Conservation (phyloP, 495 filamentous ascomycete species). For the Daldinia caldariorum region DNA sequence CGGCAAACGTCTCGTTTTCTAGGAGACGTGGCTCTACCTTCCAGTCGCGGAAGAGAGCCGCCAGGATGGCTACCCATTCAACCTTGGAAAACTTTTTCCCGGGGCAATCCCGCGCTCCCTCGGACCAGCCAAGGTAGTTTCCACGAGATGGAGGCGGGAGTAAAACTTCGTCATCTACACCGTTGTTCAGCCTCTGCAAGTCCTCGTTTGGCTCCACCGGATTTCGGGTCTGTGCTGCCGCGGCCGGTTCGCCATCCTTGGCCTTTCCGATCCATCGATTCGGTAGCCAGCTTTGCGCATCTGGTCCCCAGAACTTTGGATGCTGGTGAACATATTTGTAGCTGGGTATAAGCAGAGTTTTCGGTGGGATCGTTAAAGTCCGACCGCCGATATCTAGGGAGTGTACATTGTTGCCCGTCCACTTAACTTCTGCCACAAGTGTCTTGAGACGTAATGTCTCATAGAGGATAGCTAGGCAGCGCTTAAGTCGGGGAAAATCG, state of each 20-base stretch:
- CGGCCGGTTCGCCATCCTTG: too few species aligned
- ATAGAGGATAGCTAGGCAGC: conserved; percentile 59
- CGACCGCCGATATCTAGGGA: neutral
- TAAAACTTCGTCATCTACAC: neutral
- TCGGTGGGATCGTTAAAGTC: neutral
- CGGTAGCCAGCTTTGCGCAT: too few species aligned
- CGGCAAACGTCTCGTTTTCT: too few species aligned
- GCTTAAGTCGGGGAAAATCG: conserved; percentile 55
- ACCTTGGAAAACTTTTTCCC: neutral
- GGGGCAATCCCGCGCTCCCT: neutral
- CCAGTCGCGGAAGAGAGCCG: neutral
- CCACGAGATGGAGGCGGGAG: neutral
- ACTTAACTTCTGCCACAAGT: conserved; percentile 55
- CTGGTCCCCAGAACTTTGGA: too few species aligned
- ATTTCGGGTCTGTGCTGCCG: too few species aligned
- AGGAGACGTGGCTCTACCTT: too few species aligned
- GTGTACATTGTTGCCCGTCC: conserved; percentile 40
- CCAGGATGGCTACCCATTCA: neutral
- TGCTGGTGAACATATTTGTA: neutral
- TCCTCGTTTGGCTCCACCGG: too few species aligned
- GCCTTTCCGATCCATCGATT: too few species aligned
- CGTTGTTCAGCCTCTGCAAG: neutral
- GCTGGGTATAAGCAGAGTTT: neutral
- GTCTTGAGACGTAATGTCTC: conserved; percentile 64
- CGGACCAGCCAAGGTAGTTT: neutral